A percentile compares a stretch with the other conserved stretches of the same genome.
These are phyloP conservation scores for Sporothrix sp. DNA, from an alignment of 2,329 filamentous ascomycete genomes.

Conservation along the genomic window DNA sequence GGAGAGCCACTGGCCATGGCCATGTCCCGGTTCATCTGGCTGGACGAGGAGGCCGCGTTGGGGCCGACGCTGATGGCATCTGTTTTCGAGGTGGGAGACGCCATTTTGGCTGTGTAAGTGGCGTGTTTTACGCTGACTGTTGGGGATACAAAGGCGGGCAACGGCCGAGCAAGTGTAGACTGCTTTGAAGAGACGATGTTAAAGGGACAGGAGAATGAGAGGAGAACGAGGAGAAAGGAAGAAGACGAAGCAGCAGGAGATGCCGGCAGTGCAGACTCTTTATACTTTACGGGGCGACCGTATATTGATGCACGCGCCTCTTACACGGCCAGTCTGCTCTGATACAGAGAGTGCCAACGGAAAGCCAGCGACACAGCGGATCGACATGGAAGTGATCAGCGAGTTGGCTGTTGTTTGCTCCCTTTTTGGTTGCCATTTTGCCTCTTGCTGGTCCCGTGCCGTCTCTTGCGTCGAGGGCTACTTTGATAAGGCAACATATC, in stretches of 20 bases:
- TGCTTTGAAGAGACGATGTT: not conserved
- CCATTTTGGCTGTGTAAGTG: not conserved
- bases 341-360: not conserved
- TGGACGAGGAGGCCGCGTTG: not conserved
- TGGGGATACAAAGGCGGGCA: too few species aligned
- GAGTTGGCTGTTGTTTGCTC: not conserved
- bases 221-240: not conserved
- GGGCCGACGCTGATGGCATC: slow-evolving; percentile 8
- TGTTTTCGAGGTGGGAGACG: not conserved
- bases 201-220: not conserved
- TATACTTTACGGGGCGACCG: not conserved
- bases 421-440: not conserved
- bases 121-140: too few species aligned
- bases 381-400: not conserved
- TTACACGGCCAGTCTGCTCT: too few species aligned
- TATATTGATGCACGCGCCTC: too few species aligned
- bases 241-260: not conserved
- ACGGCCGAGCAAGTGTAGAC: too few species aligned
- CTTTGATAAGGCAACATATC: not conserved
- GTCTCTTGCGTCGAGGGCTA: not conserved
- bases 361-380: not conserved
- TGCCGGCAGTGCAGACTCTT: too few species aligned
- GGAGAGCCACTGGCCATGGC: not conserved
- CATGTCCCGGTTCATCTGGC: not conserved
- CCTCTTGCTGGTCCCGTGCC: not conserved